phyloP scores from a whole-genome alignment of 176 grass and related monocot species.

The Avena eriantha region DNA sequence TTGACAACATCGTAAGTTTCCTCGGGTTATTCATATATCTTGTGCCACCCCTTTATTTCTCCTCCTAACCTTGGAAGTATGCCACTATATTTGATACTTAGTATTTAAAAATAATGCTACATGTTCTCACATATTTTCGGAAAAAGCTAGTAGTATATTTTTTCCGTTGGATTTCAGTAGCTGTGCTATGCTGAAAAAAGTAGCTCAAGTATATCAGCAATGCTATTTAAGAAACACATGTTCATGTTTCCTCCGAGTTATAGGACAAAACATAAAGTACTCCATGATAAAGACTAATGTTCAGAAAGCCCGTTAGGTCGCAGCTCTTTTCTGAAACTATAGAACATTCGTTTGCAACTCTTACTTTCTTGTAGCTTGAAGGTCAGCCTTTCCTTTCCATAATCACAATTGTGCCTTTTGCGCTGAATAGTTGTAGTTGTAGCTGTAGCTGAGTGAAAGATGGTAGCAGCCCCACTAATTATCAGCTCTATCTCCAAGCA shows the following conservation, averaged over 20 bases:
- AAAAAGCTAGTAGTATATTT: too few species aligned
- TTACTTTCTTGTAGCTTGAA: not conserved
- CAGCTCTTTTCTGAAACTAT: not conserved
- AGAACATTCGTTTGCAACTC: not conserved
- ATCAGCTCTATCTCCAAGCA: not conserved
- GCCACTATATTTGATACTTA: not conserved
- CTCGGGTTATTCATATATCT: constrained; percentile 19
- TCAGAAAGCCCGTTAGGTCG: not conserved
- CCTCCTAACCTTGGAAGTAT: not conserved
- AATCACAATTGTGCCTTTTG: not conserved
- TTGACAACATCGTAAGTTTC: constrained; percentile 93
- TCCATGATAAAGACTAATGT: not conserved
- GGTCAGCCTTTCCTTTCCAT: not conserved
- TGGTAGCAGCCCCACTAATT: not conserved
- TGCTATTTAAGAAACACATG: not conserved
- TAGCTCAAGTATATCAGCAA: not conserved
- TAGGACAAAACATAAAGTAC: not conserved
- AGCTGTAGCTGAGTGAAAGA: not conserved
- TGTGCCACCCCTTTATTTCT: constrained; percentile 11
- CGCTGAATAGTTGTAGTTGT: not conserved
- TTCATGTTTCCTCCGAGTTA: not conserved
- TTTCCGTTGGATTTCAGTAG: too few species aligned
- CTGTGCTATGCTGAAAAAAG: not conserved
- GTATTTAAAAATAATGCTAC: not conserved
- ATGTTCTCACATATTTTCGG: not conserved